Evolutionary conservation across 2,329 filamentous ascomycete species (phyloP).

Genomic region (Cladorrhinum sp.): DNA sequence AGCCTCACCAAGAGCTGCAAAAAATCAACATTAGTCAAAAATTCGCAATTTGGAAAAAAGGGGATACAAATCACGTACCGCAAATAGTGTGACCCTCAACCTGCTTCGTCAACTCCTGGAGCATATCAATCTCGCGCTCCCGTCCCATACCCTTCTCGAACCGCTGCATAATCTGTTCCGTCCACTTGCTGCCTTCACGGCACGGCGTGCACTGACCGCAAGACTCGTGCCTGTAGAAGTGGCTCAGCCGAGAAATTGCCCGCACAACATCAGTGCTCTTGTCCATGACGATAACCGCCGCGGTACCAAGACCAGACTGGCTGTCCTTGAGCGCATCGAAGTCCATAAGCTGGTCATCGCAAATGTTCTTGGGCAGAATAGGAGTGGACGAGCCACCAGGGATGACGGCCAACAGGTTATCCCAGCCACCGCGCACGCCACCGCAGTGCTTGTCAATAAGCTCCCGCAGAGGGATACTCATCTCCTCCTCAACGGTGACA

Average conservation of each 20-base stretch:
- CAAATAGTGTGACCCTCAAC: constrained; percentile 99
- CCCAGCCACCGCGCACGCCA: constrained; percentile 94
- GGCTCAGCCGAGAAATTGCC: constrained; percentile 85
- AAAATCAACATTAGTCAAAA: constrained; percentile 30
- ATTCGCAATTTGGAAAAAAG: neutral
- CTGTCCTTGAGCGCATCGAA: constrained; percentile 98
- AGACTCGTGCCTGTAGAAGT: constrained; percentile 98
- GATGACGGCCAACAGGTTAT: constrained; percentile 93
- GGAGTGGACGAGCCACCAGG: constrained; percentile 96
- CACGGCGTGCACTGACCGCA: constrained; percentile 99
- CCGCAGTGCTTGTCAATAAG: constrained; percentile 98
- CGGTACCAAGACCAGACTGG: constrained; percentile 94
- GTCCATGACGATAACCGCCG: constrained; percentile 98
- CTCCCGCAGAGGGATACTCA: constrained; percentile 94
- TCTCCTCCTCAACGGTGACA: constrained; percentile 96
- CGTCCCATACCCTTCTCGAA: constrained; percentile 89
- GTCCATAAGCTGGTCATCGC: constrained; percentile 97
- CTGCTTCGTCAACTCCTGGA: constrained; percentile 98
- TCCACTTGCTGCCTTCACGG: constrained; percentile 98
- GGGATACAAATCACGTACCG: constrained; percentile 60
- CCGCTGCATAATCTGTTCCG: constrained; percentile 96
- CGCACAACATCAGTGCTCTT: constrained; percentile 95
- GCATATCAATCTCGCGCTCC: constrained; percentile 95
- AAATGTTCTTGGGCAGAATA: constrained; percentile 83
- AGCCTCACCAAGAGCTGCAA: constrained; percentile 80